Evolutionary conservation across 441 rosid species (phyloP).

Genomic region (Corymbia calophylla): DNA sequence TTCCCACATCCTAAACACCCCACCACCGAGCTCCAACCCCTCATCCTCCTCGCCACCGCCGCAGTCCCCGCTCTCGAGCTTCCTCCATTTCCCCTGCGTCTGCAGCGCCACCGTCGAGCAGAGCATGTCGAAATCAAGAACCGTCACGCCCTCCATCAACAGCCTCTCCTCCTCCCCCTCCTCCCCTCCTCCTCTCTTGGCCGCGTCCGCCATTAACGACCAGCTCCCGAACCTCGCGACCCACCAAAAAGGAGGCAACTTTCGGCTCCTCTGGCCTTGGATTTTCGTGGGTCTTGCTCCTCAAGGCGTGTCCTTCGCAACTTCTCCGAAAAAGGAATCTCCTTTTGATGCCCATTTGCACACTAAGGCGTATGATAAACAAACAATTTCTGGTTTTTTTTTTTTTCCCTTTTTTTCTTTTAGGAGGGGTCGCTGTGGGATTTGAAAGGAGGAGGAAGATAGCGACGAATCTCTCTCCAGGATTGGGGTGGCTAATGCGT

Average conservation of each 20-base stretch:
- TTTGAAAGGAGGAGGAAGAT: neutral
- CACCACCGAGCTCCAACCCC: slow-evolving; percentile 24
- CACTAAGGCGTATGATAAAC: neutral
- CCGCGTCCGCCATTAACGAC: slow-evolving; percentile 32
- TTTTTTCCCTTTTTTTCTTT: neutral
- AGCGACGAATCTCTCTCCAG: neutral
- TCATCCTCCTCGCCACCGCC: slow-evolving; percentile 9
- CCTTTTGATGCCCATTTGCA: neutral
- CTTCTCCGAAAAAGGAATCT: neutral
- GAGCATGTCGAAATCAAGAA: slow-evolving; percentile 57
- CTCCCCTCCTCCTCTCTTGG: neutral
- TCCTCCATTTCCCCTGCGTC: slow-evolving; percentile 84
- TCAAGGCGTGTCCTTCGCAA: neutral
- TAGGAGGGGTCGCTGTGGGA: neutral
- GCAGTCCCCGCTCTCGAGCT: slow-evolving; percentile 24
- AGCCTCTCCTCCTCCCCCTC: slow-evolving; percentile 21
- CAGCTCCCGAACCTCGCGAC: neutral
- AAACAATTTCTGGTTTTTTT: neutral
- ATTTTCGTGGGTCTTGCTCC: neutral
- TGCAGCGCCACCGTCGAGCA: slow-evolving; percentile 77
- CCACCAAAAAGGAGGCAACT: neutral
- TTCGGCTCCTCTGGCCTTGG: neutral
- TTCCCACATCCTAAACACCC: slow-evolving; percentile 92
- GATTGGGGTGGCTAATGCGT: slow-evolving; percentile 39
- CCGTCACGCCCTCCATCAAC: slow-evolving; percentile 41